Evolutionary conservation across 2,329 filamentous ascomycete species (phyloP).

Genomic region (Colletotrichum noveboracense): DNA sequence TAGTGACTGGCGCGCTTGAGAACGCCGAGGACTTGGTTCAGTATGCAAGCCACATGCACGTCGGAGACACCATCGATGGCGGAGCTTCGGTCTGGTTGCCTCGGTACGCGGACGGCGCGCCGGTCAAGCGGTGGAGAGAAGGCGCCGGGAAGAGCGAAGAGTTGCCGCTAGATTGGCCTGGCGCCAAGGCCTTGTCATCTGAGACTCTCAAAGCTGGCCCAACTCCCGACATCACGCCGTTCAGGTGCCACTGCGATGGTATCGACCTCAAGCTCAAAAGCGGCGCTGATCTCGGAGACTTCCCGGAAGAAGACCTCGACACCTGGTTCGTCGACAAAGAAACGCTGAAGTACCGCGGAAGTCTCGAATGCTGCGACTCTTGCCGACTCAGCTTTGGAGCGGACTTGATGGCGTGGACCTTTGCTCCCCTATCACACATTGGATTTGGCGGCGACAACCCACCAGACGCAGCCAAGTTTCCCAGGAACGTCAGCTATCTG

Average conservation of each 20-base stretch:
- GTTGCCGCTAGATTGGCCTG: constrained; percentile 36
- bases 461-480: constrained; percentile 28
- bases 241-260: constrained; percentile 53
- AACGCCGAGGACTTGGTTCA: constrained; percentile 37
- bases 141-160: constrained; percentile 26
- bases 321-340: constrained; percentile 48
- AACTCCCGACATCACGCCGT: constrained; percentile 30
- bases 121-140: constrained; percentile 31
- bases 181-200: background rate
- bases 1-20: constrained; percentile 42
- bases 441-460: constrained; percentile 27
- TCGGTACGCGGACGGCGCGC: constrained; percentile 28
- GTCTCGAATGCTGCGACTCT: constrained; percentile 52
- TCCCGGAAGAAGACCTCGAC: constrained; percentile 31
- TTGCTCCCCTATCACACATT: constrained; percentile 42
- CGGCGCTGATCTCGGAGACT: constrained; percentile 31
- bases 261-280: constrained; percentile 44
- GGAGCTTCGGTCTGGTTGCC: constrained; percentile 53
- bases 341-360: constrained; percentile 42
- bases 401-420: constrained; percentile 53
- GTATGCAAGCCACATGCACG: constrained; percentile 44
- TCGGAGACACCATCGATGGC: constrained; percentile 57
- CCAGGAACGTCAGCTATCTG: constrained; percentile 33
- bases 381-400: constrained; percentile 46
- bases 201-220: background rate